Conservation (phyloP, 345 rosid species). For the Nasturtium officinale region DNA sequence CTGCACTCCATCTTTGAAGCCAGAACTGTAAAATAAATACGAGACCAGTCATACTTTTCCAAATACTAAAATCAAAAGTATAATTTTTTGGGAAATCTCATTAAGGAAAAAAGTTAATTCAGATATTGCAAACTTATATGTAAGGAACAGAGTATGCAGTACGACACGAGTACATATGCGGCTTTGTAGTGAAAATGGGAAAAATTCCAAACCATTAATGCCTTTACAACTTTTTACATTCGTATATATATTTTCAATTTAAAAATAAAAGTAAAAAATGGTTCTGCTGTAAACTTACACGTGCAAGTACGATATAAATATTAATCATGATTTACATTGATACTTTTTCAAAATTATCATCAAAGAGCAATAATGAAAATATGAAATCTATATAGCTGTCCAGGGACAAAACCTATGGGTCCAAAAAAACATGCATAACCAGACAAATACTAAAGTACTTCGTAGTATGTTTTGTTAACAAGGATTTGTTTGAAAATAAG, state of each 20-base stretch:
- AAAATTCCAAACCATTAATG: slow-evolving; percentile 46
- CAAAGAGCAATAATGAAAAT: slow-evolving; percentile 41
- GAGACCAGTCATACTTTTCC: slow-evolving; percentile 16
- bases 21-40: neutral
- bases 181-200: slow-evolving; percentile 40
- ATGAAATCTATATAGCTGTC: slow-evolving; percentile 40
- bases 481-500: slow-evolving; percentile 29
- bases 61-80: slow-evolving; percentile 19
- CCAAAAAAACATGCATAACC: slow-evolving; percentile 39
- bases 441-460: slow-evolving; percentile 24
- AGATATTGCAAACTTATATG: slow-evolving; percentile 41
- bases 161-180: slow-evolving; percentile 42
- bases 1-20: neutral
- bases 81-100: neutral
- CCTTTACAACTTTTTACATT: slow-evolving; percentile 38
- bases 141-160: slow-evolving; percentile 42
- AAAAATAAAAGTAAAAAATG: neutral
- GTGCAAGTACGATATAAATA: slow-evolving; percentile 45
- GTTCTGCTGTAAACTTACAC: slow-evolving; percentile 42
- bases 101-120: neutral
- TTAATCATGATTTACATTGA: slow-evolving; percentile 33
- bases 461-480: slow-evolving; percentile 24
- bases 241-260: neutral
- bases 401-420: slow-evolving; percentile 45
- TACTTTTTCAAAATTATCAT: slow-evolving; percentile 34